A percentile compares a stretch with the other conserved stretches of the same genome.
Evolutionary conservation across 2,329 filamentous ascomycete genomes (phyloP).

Genomic region (Rhynchosporium secalis): DNA sequence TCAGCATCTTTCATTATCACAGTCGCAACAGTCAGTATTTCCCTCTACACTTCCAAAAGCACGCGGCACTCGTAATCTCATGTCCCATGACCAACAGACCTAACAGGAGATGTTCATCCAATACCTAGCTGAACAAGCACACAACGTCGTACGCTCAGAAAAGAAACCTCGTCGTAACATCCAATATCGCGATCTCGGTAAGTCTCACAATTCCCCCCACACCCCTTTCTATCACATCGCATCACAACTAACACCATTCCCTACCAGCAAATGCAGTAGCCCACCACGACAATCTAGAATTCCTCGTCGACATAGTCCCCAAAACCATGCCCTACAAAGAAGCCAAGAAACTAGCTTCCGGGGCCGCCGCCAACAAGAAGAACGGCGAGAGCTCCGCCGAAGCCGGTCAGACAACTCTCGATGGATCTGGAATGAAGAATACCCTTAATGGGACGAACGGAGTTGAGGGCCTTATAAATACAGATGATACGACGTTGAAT

Average conservation of each 20-base stretch:
- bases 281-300: slow-evolving; percentile 91
- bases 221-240: slow-evolving; percentile 1
- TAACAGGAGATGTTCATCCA: slow-evolving; percentile 89
- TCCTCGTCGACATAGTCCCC: slow-evolving; percentile 87
- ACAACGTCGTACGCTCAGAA: slow-evolving; percentile 87
- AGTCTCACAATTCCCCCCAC: neutral
- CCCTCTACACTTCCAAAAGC: neutral
- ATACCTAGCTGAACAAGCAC: slow-evolving; percentile 79
- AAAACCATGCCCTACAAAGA: slow-evolving; percentile 80
- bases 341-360: slow-evolving; percentile 54
- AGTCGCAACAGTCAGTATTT: slow-evolving; percentile 69
- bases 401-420: slow-evolving; percentile 38
- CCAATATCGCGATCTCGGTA: slow-evolving; percentile 92
- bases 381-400: slow-evolving; percentile 30
- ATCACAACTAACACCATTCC: slow-evolving; percentile 12
- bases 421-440: slow-evolving; percentile 30
- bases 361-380: slow-evolving; percentile 47
- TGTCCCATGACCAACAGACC: slow-evolving; percentile 11
- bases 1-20: slow-evolving; percentile 94
- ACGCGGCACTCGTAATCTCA: neutral
- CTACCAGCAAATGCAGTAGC: slow-evolving; percentile 74
- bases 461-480: slow-evolving; percentile 6
- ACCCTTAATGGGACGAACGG: slow-evolving; percentile 26
- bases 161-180: slow-evolving; percentile 90
- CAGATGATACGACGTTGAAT: slow-evolving; percentile 16